Evolutionary conservation across 2,329 filamentous ascomycete species (phyloP).

Genomic region (Cordyceps javanica): DNA sequence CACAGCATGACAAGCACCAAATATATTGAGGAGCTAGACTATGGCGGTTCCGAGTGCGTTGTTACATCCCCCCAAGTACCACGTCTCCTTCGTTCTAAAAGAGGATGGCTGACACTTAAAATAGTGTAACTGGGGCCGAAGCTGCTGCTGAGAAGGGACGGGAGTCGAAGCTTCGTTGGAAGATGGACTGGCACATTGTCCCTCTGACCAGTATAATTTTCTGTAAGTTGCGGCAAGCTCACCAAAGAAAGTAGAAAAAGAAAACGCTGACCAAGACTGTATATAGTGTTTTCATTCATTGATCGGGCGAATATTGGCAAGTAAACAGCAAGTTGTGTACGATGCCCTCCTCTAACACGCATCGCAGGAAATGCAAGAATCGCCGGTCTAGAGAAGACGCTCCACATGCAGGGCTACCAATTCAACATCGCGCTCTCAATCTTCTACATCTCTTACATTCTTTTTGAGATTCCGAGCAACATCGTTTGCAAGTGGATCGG

Average conservation of each 20-base stretch:
- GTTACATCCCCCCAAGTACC: no score
- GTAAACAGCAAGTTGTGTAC: slow-evolving; percentile 10
- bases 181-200: slow-evolving; percentile 54
- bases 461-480: slow-evolving; percentile 59
- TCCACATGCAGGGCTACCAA: slow-evolving; percentile 48
- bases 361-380: slow-evolving; percentile 50
- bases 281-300: slow-evolving; percentile 54
- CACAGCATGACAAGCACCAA: not conserved
- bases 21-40: not conserved
- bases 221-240: slow-evolving; percentile 12
- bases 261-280: not conserved
- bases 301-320: slow-evolving; percentile 61
- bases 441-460: slow-evolving; percentile 60
- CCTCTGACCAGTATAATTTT: slow-evolving; percentile 55
- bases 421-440: slow-evolving; percentile 56
- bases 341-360: not conserved
- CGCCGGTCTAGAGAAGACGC: slow-evolving; percentile 51
- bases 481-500: slow-evolving; percentile 58
- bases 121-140: no score
- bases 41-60: not conserved
- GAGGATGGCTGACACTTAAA: not conserved
- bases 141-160: not conserved
- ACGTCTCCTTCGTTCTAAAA: no score
- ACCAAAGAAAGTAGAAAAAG: no score
- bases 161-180: slow-evolving; percentile 35